phyloP scores from a whole-genome alignment of 257 asterid species.

The Linderniella brevidens region DNA sequence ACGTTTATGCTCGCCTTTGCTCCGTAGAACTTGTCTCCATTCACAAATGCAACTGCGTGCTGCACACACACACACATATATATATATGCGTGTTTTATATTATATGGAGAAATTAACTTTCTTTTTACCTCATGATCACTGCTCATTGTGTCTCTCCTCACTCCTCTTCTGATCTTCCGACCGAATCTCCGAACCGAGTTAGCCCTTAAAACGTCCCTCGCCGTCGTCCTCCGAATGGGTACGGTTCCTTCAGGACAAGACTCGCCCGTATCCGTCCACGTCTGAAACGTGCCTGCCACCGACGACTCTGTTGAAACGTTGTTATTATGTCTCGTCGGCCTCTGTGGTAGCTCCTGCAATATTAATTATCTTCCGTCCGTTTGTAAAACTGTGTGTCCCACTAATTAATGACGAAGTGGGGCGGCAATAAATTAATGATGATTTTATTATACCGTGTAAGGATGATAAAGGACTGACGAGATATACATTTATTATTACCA shows the following conservation, averaged over 20 bases:
- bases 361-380: neutral
- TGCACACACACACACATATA: slow-evolving; percentile 10
- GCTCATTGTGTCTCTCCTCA: slow-evolving; percentile 52
- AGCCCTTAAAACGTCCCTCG: slow-evolving; percentile 52
- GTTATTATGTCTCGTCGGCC: neutral
- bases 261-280: slow-evolving; percentile 60
- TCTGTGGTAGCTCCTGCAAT: neutral
- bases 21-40: slow-evolving; percentile 73
- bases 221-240: slow-evolving; percentile 70
- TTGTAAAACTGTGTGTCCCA: neutral
- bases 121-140: slow-evolving; percentile 84
- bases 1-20: too few relatives aligned
- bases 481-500: too few relatives aligned
- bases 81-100: too few relatives aligned
- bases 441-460: too few relatives aligned
- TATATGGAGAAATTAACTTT: too few relatives aligned
- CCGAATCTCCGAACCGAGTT: slow-evolving; percentile 38
- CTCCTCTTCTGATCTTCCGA: slow-evolving; percentile 24
- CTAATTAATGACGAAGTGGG: neutral
- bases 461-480: too few relatives aligned
- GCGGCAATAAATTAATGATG: too few relatives aligned
- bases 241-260: slow-evolving; percentile 69
- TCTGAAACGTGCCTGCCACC: slow-evolving; percentile 41
- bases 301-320: slow-evolving; percentile 14
- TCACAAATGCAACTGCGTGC: slow-evolving; percentile 93